A percentile compares a stretch with the other conserved stretches of the same genome.
phyloP scores from a whole-genome alignment of 805 yeast genomes.

The Ogataea zsoltii region DNA sequence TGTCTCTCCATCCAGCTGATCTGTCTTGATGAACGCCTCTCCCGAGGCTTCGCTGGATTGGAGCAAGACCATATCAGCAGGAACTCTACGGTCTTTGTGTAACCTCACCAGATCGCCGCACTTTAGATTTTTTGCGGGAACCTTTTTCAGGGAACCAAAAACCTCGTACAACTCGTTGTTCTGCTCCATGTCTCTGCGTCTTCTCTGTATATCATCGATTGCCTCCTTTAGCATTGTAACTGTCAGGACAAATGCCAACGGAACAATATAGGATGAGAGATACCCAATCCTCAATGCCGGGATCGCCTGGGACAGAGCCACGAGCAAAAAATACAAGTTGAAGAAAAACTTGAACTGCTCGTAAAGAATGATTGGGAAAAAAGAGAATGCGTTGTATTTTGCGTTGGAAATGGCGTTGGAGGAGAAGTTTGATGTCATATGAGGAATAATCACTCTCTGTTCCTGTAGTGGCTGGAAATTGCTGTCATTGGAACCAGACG shows the following conservation, averaged over 20 bases:
- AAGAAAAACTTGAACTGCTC: slow-evolving; percentile 97
- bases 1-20: slow-evolving; percentile 98
- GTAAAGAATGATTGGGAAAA: slow-evolving; percentile 83
- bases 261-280: slow-evolving; percentile 88
- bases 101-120: slow-evolving; percentile 86
- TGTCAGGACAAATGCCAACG: slow-evolving; percentile 85
- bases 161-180: slow-evolving; percentile 83
- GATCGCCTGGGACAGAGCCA: slow-evolving; percentile 89
- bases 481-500: slow-evolving; percentile 1
- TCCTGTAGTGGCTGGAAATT: slow-evolving; percentile 13
- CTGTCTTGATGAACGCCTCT: slow-evolving; percentile 93
- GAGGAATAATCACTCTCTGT: slow-evolving; percentile 42
- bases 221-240: slow-evolving; percentile 98
- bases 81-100: slow-evolving; percentile 82
- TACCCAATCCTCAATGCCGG: slow-evolving; percentile 93
- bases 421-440: slow-evolving; percentile 40
- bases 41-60: slow-evolving; percentile 82
- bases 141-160: slow-evolving; percentile 44
- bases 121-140: slow-evolving; percentile 60
- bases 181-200: slow-evolving; percentile 87
- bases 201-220: slow-evolving; percentile 85
- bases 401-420: slow-evolving; percentile 91
- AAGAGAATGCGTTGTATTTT: slow-evolving; percentile 84
- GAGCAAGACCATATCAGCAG: slow-evolving; percentile 87
- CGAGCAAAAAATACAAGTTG: slow-evolving; percentile 86